Base-by-base conservation (phyloP, 225 moss, liverwort and hornwort genomes). In the Polytrichum commune region DNA sequence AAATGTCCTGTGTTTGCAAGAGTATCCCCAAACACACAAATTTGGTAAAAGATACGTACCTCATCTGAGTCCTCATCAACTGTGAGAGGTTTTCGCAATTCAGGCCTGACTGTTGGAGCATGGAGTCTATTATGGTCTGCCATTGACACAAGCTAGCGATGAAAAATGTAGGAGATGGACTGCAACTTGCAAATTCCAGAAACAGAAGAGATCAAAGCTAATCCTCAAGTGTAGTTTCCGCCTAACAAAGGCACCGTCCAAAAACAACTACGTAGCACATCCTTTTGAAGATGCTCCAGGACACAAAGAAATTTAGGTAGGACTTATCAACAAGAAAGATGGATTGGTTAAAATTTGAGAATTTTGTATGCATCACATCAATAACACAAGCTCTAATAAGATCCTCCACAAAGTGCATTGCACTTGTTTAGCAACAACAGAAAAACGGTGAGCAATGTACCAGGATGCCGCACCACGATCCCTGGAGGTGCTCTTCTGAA, bases 401-500 rank as follows among this genome's bases (percentile, higher is more conserved):
- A 26, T 63, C 25, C 10, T 62, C 62, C 25, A 4, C 10, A 26
- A 13, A 23, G 62, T 62, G 62, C 62, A 62, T 4, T 22, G 4
- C 62, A 10, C 5, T 38, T 19, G 5, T 33, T 30, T 20, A 63
- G 9, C 19, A 65, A 30, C 18, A 19, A 65, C 19, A 18, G 29
- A 20, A 19, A 8, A 32, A 65, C 3, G 2, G 1, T 20, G 19
- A 65, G 65, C 27, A 63, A 55, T 27, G 30, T 64, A 86, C 90
- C 88, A 54, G 78, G 78, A 13, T 72, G 54, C 30, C 79, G 92
- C 69, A 89, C 72, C 53, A 78, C 72, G 69, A 94, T 83, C 55
- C 91, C 93, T 55, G 80, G 86, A 72, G 92, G 90, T 60, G 85
- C 92, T 63, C 82, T 77, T 54, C 85, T 84, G 74, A 91, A 94